Evolutionary conservation across 768 basidiomycete genomes (phyloP).

Genomic region (Agaricus subrufescens): DNA sequence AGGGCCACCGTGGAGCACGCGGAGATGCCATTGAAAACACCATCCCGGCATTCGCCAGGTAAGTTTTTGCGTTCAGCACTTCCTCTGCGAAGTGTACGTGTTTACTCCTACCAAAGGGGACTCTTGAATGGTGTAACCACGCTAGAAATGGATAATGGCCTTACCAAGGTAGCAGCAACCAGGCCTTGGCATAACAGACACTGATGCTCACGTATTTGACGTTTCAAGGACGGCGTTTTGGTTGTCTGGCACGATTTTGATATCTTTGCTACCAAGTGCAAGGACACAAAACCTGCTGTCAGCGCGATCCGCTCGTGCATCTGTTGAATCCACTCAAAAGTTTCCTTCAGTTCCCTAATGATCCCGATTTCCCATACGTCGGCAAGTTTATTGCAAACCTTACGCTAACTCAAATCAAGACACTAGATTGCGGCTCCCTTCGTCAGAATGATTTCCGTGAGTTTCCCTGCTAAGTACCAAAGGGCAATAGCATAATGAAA

Average conservation of each 20-base stretch:
- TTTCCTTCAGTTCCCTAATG: constrained; percentile 40
- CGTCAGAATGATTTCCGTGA: constrained; percentile 56
- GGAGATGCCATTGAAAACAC: constrained; percentile 73
- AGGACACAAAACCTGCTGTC: constrained; percentile 63
- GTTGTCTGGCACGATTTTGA: constrained; percentile 80
- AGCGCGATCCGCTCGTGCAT: constrained; percentile 13
- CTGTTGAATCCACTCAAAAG: constrained; percentile 5
- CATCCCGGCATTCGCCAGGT: constrained; percentile 76
- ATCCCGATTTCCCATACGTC: constrained; percentile 70
- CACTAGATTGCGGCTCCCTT: constrained; percentile 74
- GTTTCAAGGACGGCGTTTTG: constrained; percentile 61
- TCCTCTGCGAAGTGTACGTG: neutral
- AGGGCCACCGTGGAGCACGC: constrained; percentile 77
- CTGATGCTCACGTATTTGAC: neutral
- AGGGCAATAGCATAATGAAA: neutral
- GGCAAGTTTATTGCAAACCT: constrained; percentile 73
- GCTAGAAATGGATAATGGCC: constrained; percentile 74
- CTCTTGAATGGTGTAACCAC: constrained; percentile 73
- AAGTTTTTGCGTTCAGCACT: constrained; percentile 13
- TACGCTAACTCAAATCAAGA: constrained; percentile 75
- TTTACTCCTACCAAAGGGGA: constrained; percentile 40
- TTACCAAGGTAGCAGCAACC: constrained; percentile 51
- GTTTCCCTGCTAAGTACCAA: constrained; percentile 15
- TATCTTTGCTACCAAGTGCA: constrained; percentile 60
- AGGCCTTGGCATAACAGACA: neutral